Evolutionary conservation across 2,329 filamentous ascomycete species (phyloP).

Genomic region (Penicillium glabrum): DNA sequence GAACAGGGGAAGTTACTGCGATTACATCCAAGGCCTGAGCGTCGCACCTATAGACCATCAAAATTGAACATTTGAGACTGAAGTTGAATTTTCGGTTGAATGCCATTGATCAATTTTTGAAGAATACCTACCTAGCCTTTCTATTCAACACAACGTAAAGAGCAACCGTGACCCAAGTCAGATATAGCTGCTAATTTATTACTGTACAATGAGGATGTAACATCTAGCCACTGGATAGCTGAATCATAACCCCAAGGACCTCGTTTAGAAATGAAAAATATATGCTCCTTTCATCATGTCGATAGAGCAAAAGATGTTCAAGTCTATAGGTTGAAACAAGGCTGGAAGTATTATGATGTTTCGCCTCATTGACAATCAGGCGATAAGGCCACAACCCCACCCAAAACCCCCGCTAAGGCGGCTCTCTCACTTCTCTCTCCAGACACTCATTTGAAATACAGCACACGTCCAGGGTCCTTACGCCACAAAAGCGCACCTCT

Average conservation of each 20-base stretch:
- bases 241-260: too few species aligned
- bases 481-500: neutral
- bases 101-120: neutral
- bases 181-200: too few species aligned
- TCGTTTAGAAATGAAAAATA: too few species aligned
- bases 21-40: neutral
- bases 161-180: too few species aligned
- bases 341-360: neutral
- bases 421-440: slow-evolving; percentile 22
- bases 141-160: too few species aligned
- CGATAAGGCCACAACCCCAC: slow-evolving; percentile 29
- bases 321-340: neutral
- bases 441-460: slow-evolving; percentile 9
- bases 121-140: too few species aligned
- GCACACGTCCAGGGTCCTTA: neutral
- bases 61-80: neutral
- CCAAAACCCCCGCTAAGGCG: slow-evolving; percentile 31
- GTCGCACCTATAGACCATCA: neutral
- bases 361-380: slow-evolving; percentile 21
- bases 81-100: too few species aligned
- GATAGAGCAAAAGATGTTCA: neutral
- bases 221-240: too few species aligned
- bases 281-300: too few species aligned
- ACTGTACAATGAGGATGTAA: too few species aligned
- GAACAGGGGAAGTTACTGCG: neutral